phyloP scores from a whole-genome alignment of 2,329 filamentous ascomycete genomes.

The Alternaria sp. region DNA sequence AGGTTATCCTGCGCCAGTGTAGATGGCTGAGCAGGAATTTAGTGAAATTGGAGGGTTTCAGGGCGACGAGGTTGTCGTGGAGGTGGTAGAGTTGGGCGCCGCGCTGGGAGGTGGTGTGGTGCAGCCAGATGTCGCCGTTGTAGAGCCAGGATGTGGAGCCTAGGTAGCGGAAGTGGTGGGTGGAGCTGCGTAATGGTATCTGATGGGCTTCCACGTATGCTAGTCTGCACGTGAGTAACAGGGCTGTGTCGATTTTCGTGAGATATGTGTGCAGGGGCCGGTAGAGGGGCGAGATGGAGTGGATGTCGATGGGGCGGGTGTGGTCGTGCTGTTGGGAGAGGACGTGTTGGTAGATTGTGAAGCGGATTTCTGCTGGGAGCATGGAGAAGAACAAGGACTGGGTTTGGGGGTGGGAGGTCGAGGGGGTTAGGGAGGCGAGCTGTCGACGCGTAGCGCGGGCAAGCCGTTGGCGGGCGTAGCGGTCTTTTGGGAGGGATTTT shows the following conservation, averaged over 20 bases:
- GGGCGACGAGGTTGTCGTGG: slow-evolving; percentile 19
- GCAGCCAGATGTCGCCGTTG: slow-evolving; percentile 19
- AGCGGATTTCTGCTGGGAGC: slow-evolving; percentile 35
- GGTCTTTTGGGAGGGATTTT: not conserved
- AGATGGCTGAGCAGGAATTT: slow-evolving; percentile 25
- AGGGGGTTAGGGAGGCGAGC: slow-evolving; percentile 24
- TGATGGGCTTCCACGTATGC: slow-evolving; percentile 48
- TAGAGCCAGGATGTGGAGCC: slow-evolving; percentile 12
- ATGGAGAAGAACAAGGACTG: slow-evolving; percentile 29
- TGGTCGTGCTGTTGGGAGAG: slow-evolving; percentile 20
- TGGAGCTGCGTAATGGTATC: slow-evolving; percentile 42
- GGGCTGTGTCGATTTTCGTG: slow-evolving; percentile 30
- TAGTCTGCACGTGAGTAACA: slow-evolving; percentile 49
- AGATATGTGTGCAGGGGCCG: slow-evolving; percentile 39
- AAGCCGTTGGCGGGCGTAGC: slow-evolving; percentile 17
- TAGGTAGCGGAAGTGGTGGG: slow-evolving; percentile 27
- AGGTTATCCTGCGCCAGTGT: slow-evolving; percentile 31
- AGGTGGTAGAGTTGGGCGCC: slow-evolving; percentile 31
- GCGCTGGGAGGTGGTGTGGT: slow-evolving; percentile 28
- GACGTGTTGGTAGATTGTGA: slow-evolving; percentile 20
- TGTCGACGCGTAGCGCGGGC: slow-evolving; percentile 22
- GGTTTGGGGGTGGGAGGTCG: slow-evolving; percentile 27
- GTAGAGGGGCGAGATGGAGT: slow-evolving; percentile 18
- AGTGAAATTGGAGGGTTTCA: slow-evolving; percentile 1
- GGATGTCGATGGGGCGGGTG: slow-evolving; percentile 5